phyloP scores from a whole-genome alignment of 1,139 yeast species.

The Lizanozyma gosingica region DNA sequence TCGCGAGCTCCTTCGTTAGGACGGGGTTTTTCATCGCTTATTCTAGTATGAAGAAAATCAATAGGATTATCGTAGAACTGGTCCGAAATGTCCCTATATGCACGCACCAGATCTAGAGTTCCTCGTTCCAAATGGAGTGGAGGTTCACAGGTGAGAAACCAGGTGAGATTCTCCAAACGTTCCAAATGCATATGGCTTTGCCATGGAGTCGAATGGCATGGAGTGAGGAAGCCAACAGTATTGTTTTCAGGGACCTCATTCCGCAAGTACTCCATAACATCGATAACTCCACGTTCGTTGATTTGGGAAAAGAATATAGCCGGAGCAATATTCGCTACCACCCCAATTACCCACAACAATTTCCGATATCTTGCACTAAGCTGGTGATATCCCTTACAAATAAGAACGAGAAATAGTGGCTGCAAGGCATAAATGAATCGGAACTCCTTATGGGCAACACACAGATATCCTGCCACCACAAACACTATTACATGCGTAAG shows the following conservation, averaged over 20 bases:
- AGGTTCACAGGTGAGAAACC: constrained; percentile 92
- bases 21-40: constrained; percentile 6
- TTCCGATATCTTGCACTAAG: constrained; percentile 7
- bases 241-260: constrained; percentile 25
- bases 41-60: constrained; percentile 31
- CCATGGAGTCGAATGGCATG: constrained; percentile 98
- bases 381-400: constrained; percentile 2
- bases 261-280: constrained; percentile 49
- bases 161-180: constrained; percentile 33
- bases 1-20: constrained; percentile 7
- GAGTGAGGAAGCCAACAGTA: constrained; percentile 75
- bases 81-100: constrained; percentile 83
- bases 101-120: constrained; percentile 16
- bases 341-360: constrained; percentile 9
- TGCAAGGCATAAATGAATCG: constrained; percentile 83
- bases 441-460: constrained; percentile 78
- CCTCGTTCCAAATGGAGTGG: constrained; percentile 44
- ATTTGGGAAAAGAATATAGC: constrained; percentile 48
- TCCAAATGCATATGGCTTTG: constrained; percentile 70
- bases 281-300: constrained; percentile 83
- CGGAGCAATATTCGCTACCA: constrained; percentile 34
- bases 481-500: constrained; percentile 21
- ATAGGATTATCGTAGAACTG: constrained; percentile 61
- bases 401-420: constrained; percentile 49
- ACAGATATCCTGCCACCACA: constrained; percentile 49